A percentile compares a stretch with the other conserved stretches of the same genome.
Evolutionary conservation across 176 grass and related monocot genomes (phyloP).

Genomic region (Ananas comosus): DNA sequence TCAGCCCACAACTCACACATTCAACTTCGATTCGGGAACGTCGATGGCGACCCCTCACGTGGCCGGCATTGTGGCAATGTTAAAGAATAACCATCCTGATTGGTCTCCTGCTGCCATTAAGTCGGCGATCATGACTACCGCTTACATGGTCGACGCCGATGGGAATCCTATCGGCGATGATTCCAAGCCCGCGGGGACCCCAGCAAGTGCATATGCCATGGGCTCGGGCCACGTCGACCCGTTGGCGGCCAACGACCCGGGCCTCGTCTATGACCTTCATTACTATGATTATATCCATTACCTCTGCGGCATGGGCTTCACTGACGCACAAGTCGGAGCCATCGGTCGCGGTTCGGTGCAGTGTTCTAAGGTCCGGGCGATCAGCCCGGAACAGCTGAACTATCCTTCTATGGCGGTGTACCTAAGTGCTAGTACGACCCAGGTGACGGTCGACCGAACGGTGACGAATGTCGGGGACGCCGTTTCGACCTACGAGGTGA

Average conservation of each 20-base stretch:
- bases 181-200: neutral
- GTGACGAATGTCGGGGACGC: slow-evolving; percentile 58
- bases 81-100: slow-evolving; percentile 50
- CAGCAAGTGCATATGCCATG: slow-evolving; percentile 31
- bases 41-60: slow-evolving; percentile 85
- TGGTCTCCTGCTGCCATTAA: slow-evolving; percentile 90
- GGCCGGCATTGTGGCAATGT: slow-evolving; percentile 54
- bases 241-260: slow-evolving; percentile 35
- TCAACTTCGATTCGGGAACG: slow-evolving; percentile 62
- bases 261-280: slow-evolving; percentile 65
- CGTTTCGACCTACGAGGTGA: slow-evolving; percentile 21
- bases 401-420: slow-evolving; percentile 54
- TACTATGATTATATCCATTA: slow-evolving; percentile 45
- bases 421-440: slow-evolving; percentile 19
- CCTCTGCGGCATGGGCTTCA: slow-evolving; percentile 58
- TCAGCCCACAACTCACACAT: slow-evolving; percentile 10
- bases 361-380: slow-evolving; percentile 11
- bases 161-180: slow-evolving; percentile 35
- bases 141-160: slow-evolving; percentile 20
- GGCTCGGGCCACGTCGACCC: slow-evolving; percentile 66
- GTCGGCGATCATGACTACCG: slow-evolving; percentile 81
- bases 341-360: slow-evolving; percentile 38
- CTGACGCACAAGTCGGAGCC: slow-evolving; percentile 22
- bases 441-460: slow-evolving; percentile 21
- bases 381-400: slow-evolving; percentile 56